A percentile compares a stretch with the other conserved stretches of the same genome.
These are phyloP conservation scores for Arachis hypogaea DNA, from an alignment of 306 rosid genomes.

Conservation along the genomic window DNA sequence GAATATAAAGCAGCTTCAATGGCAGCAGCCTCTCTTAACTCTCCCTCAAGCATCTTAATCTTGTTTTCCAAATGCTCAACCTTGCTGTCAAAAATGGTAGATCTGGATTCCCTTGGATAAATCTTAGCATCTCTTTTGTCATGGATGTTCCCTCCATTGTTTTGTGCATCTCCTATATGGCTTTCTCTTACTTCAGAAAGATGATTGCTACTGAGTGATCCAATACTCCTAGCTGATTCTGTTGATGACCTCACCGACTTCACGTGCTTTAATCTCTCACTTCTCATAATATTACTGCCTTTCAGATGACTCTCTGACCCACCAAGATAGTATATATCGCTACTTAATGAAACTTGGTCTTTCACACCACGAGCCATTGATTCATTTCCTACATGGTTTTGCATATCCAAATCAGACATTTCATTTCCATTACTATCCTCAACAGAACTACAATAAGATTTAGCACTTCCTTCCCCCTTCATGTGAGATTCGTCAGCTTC, in stretches of 20 bases:
- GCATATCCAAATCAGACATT: constrained; percentile 40
- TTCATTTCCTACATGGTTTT: constrained; percentile 50
- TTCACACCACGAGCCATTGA: constrained; percentile 36
- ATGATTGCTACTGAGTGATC: constrained; percentile 47
- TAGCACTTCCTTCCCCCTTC: constrained; percentile 47
- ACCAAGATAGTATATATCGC: constrained; percentile 37
- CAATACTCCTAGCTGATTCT: constrained; percentile 59
- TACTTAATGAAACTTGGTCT: constrained; percentile 42
- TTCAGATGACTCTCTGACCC: constrained; percentile 41
- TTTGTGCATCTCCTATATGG: constrained; percentile 59
- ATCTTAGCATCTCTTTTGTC: constrained; percentile 73
- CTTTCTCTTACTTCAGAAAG: constrained; percentile 52
- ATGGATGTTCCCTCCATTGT: constrained; percentile 47
- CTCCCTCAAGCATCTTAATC: constrained; percentile 90
- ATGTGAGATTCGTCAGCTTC: constrained; percentile 41
- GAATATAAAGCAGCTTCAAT: constrained; percentile 91
- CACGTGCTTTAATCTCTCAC: constrained; percentile 64
- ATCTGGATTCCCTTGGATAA: constrained; percentile 73
- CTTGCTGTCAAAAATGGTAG: constrained; percentile 64
- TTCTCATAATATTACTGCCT: constrained; percentile 47
- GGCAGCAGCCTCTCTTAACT: constrained; percentile 92
- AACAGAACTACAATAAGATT: constrained; percentile 35
- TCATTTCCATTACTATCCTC: constrained; percentile 49
- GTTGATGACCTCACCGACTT: constrained; percentile 84
- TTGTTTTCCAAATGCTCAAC: constrained; percentile 72